Evolutionary conservation across 139 green algal species (phyloP).

Genomic region (Spirogloea muscicola): DNA sequence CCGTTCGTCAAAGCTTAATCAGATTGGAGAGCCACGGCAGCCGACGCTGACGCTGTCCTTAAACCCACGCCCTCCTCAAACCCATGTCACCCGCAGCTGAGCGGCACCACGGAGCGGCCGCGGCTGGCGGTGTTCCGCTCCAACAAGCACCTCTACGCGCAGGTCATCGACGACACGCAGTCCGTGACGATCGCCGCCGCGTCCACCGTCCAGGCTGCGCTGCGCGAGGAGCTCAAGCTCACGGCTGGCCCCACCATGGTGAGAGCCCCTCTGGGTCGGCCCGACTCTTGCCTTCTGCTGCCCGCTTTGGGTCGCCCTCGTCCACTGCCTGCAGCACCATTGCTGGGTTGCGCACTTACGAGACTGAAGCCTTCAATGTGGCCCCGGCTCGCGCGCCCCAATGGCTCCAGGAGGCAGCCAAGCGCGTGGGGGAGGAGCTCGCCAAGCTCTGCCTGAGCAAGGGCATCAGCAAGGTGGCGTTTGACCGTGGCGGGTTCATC

Average conservation of each 20-base stretch:
- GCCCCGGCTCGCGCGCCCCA: no score
- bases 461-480: conserved; percentile 73
- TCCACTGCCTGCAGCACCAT: no score
- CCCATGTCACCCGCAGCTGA: no score
- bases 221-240: conserved; percentile 30
- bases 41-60: no score
- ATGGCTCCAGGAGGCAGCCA: conserved; percentile 42
- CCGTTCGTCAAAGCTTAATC: not conserved
- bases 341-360: no score
- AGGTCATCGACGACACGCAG: conserved; percentile 89
- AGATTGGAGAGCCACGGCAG: not conserved
- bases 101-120: conserved; percentile 80
- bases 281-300: no score
- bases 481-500: conserved; percentile 88
- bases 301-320: no score
- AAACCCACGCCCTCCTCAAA: no score
- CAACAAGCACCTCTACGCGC: conserved; percentile 96
- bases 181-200: conserved; percentile 75
- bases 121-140: conserved; percentile 89
- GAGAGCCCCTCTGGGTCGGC: no score
- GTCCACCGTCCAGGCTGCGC: conserved; percentile 62
- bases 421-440: conserved; percentile 79
- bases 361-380: no score
- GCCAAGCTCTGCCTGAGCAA: conserved; percentile 76
- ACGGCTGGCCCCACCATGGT: conserved; percentile 35